Conservation (phyloP, 805 yeast genomes). For the Metschnikowia lunata region DNA sequence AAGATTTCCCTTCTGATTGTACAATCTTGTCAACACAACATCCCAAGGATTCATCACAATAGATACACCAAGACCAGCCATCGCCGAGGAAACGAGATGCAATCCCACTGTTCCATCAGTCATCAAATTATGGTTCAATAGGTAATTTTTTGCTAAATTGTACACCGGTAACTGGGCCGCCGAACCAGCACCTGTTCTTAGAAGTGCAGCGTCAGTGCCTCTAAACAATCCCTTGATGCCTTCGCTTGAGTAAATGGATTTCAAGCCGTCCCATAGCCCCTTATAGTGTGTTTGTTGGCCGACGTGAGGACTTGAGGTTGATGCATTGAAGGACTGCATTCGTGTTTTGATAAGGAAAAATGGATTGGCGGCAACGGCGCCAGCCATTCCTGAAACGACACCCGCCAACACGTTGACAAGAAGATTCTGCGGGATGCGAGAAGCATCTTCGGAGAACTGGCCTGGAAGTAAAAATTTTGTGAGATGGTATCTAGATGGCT, state of each 20-base stretch:
- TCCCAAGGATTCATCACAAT: conserved; percentile 98
- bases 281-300: conserved; percentile 93
- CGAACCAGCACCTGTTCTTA: conserved; percentile 95
- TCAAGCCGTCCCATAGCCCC: conserved; percentile 63
- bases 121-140: conserved; percentile 50
- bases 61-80: conserved; percentile 89
- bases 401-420: conserved; percentile 75
- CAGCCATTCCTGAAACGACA: conserved; percentile 78
- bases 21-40: conserved; percentile 88
- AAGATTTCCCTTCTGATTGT: conserved; percentile 86
- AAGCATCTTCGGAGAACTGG: conserved; percentile 38
- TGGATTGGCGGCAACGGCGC: conserved; percentile 89
- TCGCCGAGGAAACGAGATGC: conserved; percentile 69
- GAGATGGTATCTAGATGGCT: conserved; percentile 65
- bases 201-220: conserved; percentile 91
- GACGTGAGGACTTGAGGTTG: conserved; percentile 37
- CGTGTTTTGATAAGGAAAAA: conserved; percentile 89
- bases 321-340: conserved; percentile 86
- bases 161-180: conserved; percentile 92
- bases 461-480: conserved; percentile 53
- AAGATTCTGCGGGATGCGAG: conserved; percentile 32
- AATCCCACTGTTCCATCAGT: conserved; percentile 57
- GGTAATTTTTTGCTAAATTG: conserved; percentile 63
- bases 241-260: conserved; percentile 55
- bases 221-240: conserved; percentile 78